Conservation (phyloP, 805 yeast genomes). For the Yamadazyma nakazawae region DNA sequence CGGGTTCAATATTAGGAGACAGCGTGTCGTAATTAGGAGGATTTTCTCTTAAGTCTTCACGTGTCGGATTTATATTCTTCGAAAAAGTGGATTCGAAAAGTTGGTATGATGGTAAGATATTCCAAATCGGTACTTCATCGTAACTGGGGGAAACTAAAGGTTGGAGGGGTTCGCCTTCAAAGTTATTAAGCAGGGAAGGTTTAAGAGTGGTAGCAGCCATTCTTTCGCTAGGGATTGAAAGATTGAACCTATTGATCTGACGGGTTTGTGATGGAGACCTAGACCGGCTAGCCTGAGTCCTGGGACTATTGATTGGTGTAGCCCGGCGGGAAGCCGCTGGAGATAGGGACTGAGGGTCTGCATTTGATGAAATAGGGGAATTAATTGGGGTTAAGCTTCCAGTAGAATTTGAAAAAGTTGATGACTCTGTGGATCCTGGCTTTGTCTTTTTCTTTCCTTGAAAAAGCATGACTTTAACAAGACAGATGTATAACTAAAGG, state of each 20-base stretch:
- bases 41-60: slow-evolving; percentile 25
- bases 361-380: no score
- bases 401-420: no score
- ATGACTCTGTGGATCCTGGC: no score
- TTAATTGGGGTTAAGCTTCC: no score
- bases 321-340: not conserved
- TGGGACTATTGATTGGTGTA: not conserved
- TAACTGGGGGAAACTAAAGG: slow-evolving; percentile 16
- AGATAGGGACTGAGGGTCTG: not conserved
- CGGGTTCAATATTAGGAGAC: not conserved
- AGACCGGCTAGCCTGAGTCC: not conserved
- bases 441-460: not conserved
- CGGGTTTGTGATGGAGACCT: not conserved
- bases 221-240: not conserved
- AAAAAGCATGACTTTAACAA: not conserved
- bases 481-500: not conserved
- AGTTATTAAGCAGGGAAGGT: not conserved
- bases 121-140: slow-evolving; percentile 34
- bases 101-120: slow-evolving; percentile 39
- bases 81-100: slow-evolving; percentile 39
- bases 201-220: slow-evolving; percentile 1
- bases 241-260: slow-evolving; percentile 5
- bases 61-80: slow-evolving; percentile 30
- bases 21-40: slow-evolving; percentile 30
- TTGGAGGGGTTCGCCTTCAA: not conserved